Evolutionary conservation across 306 rosid species (phyloP).

Genomic region (Cyclanthera cordifolia): DNA sequence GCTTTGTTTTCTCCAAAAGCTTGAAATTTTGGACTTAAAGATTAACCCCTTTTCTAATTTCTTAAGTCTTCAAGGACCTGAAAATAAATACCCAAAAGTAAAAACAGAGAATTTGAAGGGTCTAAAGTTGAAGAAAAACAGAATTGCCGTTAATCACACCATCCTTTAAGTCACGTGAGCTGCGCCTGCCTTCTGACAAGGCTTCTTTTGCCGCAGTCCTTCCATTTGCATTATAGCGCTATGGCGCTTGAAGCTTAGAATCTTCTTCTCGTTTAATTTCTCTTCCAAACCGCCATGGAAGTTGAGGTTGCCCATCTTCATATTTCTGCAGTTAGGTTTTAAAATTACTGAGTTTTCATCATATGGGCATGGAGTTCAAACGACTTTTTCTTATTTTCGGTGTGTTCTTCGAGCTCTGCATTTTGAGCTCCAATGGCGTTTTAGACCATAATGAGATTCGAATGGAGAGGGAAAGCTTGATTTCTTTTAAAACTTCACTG

Average conservation of each 20-base stretch:
- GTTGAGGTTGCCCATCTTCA: background rate
- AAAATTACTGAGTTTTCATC: background rate
- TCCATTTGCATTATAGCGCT: background rate
- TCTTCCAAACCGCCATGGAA: conserved; percentile 11
- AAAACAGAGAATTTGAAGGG: background rate
- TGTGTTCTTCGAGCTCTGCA: conserved; percentile 10
- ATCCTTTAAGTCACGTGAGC: conserved; percentile 12
- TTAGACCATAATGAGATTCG: conserved; percentile 11
- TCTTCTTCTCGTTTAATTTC: background rate
- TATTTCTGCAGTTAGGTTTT: background rate
- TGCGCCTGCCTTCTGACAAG: conserved; percentile 1
- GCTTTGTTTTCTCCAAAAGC: background rate
- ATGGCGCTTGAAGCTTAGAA: background rate
- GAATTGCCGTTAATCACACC: conserved; percentile 11
- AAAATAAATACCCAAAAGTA: conserved; percentile 1
- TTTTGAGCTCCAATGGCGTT: conserved; percentile 14
- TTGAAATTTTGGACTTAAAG: background rate
- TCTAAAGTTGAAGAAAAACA: conserved; percentile 7
- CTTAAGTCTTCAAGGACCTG: background rate
- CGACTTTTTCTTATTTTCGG: conserved; percentile 13
- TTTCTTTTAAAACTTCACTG: conserved; percentile 51
- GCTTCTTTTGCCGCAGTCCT: conserved; percentile 8
- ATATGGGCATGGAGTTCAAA: conserved; percentile 14
- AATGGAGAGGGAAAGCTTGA: conserved; percentile 37
- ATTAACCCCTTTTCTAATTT: background rate